phyloP scores from a whole-genome alignment of 805 yeast genomes.

The Spathaspora arborariae region DNA sequence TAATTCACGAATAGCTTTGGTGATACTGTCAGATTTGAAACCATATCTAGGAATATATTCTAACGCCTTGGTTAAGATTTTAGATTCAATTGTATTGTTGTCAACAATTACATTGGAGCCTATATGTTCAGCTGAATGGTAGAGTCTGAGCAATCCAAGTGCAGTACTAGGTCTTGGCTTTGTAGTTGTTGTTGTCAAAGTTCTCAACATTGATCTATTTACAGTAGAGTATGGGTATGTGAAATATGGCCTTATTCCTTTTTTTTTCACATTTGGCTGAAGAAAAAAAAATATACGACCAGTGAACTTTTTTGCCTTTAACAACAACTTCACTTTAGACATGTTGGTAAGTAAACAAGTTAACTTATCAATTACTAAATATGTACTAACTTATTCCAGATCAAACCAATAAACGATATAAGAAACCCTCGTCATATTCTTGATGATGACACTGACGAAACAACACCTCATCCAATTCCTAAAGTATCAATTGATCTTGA shows the following conservation, averaged over 20 bases:
- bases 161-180: not conserved
- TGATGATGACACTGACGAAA: constrained; percentile 29
- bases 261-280: not conserved
- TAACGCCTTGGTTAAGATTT: constrained; percentile 35
- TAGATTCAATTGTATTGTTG: constrained; percentile 32
- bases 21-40: constrained; percentile 45
- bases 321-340: not conserved
- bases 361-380: not conserved
- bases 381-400: constrained; percentile 17
- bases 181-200: not conserved
- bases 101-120: constrained; percentile 31
- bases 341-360: not conserved
- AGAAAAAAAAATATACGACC: not conserved
- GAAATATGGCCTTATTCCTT: not conserved
- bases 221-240: not conserved
- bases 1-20: constrained; percentile 44
- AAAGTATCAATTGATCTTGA: constrained; percentile 17
- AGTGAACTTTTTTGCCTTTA: not conserved
- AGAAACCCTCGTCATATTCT: constrained; percentile 51
- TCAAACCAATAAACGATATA: constrained; percentile 48
- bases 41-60: constrained; percentile 50
- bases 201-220: not conserved
- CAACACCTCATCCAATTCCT: constrained; percentile 26
- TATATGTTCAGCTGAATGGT: constrained; percentile 37
- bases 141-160: constrained; percentile 11